Evolutionary conservation across 352 stramenopile genomes (phyloP), one percentile per base, ranked within the genome.

Genomic region (Phytopythium boreale): DNA sequence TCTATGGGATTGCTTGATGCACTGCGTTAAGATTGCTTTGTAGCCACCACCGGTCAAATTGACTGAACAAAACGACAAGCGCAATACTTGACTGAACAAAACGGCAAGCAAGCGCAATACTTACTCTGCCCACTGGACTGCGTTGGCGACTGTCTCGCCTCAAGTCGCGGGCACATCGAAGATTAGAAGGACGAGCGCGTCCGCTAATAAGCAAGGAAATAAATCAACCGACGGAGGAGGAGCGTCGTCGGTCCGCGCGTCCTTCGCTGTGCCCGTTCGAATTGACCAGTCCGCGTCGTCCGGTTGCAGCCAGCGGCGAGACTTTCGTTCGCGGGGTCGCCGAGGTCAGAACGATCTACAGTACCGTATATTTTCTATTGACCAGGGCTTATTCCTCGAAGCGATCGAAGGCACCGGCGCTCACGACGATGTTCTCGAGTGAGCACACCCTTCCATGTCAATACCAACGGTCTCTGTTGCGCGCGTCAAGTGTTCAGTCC

Each of bases 401-500:
- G 8, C 8, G 31, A 8, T 3, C 41, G 15, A 47, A 19, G 20
- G 41, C n/a, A 17, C 5, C 20, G 12, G 29, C 4, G 43, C 43
- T 49, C 19, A 26, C 43, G 43, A 49, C 43, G 43, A 26, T 49
- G 43, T 49, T 22, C 43, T n/a, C 43, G 19, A 49, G 43, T 49
- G 43, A 49, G n/a, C 43, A 24, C 7, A 49, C 43, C 43, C 43
- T 49, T 12, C 43, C 19, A 22, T 39, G 43, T 49, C 43, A 49
- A 49, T 3, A 24, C 0, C 12, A 15, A 49, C 43, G 15, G 29
- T 34, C 50, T 41, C 17, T 12, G 15, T 22, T 39, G 50, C 50
- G 20, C 50, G 29, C 29, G 50, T 57, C 50, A 57, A 57, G 50
- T 27, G 50, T 57, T 57, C 50, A 57, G 50, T 57, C 50, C 43